Base-by-base conservation (phyloP, 2,329 filamentous ascomycete genomes). In the Hypoxylon sp. region DNA sequence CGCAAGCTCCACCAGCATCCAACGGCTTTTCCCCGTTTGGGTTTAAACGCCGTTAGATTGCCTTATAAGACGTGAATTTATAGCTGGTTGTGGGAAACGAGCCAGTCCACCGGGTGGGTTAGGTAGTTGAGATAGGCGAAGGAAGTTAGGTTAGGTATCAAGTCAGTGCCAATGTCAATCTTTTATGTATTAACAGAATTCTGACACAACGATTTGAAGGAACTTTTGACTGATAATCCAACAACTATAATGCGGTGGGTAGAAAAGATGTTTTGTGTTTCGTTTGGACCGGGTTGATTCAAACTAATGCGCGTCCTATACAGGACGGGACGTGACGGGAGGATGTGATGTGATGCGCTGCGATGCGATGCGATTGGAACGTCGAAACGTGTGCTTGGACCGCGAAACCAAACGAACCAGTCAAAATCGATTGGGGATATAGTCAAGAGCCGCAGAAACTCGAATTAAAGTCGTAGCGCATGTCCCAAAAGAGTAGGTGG, bases 311-410 rank as follows among this genome's bases (percentile, higher is more conserved):
- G 50, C 33, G 57, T 53, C 46, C 42, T 33, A 46, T 19, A 63
- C 24, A n/a, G 33, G 22, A 26, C 52, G 37, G 31, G 29, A 35
- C 55, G 56, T 26, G 55, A 58, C 48, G 52, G 53, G 51, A 42
- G 33, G 53, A 55, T 59, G 61, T 58, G 48, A 51, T 64, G 65
- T 59, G 56, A 48, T 58, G 56, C 35, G 37, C 61, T 59, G 37
- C 26, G 61, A 65, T 63, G 53, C 39, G 54, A 70, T 65, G 63
- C 42, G 46, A 65, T 46, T 70, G 56, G 66, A 60, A 63, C 57
- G 63, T 65, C 63, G 56, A 70, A 71, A 69, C 69, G 44, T 67
- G 69, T 69, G 69, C 69, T 71, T 62, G 66, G 66, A 71, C 65
- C 62, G 61, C 58, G 57, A 67, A 63, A 62, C 59, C 48, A 68